A percentile compares a stretch with the other conserved stretches of the same genome.
phyloP scores from a whole-genome alignment of 129 eudicot species.

The Mikania micrantha region DNA sequence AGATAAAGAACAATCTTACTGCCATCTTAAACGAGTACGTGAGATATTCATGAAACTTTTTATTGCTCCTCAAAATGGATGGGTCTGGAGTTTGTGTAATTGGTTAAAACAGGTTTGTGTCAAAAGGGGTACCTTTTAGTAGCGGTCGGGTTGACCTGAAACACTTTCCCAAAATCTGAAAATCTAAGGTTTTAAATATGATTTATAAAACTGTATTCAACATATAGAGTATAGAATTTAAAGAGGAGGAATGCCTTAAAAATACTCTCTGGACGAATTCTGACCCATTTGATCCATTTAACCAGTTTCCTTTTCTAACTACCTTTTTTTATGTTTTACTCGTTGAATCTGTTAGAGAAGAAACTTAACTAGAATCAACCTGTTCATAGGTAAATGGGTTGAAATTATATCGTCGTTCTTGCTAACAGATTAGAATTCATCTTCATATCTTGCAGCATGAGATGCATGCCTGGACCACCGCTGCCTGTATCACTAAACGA shows the following conservation, averaged over 20 bases:
- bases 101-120: not conserved
- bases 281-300: not conserved
- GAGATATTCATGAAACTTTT: constrained; percentile 4
- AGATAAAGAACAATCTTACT: constrained; percentile 53
- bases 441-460: constrained; percentile 57
- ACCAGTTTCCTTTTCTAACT: not conserved
- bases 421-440: not conserved
- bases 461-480: constrained; percentile 68
- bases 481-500: constrained; percentile 58
- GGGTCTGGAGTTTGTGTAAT: not conserved
- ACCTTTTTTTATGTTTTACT: not conserved
- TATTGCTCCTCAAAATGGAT: not conserved
- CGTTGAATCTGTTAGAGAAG: not conserved
- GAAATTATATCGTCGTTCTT: not conserved
- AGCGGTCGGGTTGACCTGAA: not conserved
- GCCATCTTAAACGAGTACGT: constrained; percentile 64
- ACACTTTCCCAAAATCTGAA: not conserved
- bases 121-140: not conserved
- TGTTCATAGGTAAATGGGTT: not conserved
- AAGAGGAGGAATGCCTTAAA: too few relatives aligned
- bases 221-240: too few relatives aligned
- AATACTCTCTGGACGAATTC: not conserved
- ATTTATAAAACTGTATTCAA: not conserved
- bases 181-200: not conserved
- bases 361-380: not conserved